A percentile compares a stretch with the other conserved stretches of the same genome.
These are phyloP conservation scores for Yamadazyma mexicana DNA, from an alignment of 1,139 yeast species.

Conservation along the genomic window DNA sequence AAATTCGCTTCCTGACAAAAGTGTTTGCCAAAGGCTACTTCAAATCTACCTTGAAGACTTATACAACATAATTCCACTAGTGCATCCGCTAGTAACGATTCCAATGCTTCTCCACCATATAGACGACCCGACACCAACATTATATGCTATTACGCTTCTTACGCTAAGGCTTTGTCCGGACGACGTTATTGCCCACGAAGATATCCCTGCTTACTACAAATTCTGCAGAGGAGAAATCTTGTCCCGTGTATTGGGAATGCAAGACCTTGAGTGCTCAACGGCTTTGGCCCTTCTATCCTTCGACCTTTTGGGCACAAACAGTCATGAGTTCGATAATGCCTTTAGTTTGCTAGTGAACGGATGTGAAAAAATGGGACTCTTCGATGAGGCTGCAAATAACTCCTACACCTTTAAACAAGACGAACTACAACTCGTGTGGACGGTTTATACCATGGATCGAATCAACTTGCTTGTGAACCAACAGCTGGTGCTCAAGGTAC, in stretches of 20 bases:
- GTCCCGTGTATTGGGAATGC: conserved; percentile 1
- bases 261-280: conserved; percentile 2
- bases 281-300: conserved; percentile 2
- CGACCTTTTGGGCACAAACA: neutral
- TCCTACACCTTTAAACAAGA: conserved; percentile 2
- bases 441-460: conserved; percentile 1
- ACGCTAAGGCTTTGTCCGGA: neutral
- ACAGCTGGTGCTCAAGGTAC: neutral
- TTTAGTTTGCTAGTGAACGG: conserved; percentile 3
- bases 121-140: neutral
- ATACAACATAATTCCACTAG: conserved; percentile 1
- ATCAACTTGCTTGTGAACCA: conserved; percentile 4
- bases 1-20: neutral
- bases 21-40: conserved; percentile 1
- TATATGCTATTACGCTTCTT: neutral
- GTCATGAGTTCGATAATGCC: conserved; percentile 3
- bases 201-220: neutral
- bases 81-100: conserved; percentile 1
- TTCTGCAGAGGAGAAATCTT: conserved; percentile 4
- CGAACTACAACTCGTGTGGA: conserved; percentile 5
- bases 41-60: conserved; percentile 4
- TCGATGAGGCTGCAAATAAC: conserved; percentile 2
- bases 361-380: conserved; percentile 2
- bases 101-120: neutral
- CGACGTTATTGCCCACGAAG: neutral